These are phyloP conservation scores for Monosporozyma yasuniensis DNA, from an alignment of 805 yeast species.

Conservation along the genomic window DNA sequence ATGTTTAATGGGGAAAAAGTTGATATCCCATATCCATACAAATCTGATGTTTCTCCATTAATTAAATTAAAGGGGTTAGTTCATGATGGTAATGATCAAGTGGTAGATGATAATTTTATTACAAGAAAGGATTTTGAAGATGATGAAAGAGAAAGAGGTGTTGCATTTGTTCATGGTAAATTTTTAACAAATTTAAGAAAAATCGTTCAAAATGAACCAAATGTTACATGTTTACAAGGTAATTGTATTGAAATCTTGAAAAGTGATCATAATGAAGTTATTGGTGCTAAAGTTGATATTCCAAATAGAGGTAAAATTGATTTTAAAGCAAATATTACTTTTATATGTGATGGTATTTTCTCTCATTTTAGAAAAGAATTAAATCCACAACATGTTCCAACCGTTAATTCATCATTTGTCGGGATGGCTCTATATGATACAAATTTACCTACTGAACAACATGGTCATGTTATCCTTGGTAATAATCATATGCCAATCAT, in stretches of 20 bases:
- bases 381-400: slow-evolving; percentile 51
- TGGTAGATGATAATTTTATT: slow-evolving; percentile 43
- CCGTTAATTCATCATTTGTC: slow-evolving; percentile 73
- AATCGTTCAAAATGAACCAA: slow-evolving; percentile 59
- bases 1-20: slow-evolving; percentile 52
- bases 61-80: slow-evolving; percentile 50
- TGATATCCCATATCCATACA: slow-evolving; percentile 62
- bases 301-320: slow-evolving; percentile 35
- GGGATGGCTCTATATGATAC: slow-evolving; percentile 74
- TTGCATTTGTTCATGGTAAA: slow-evolving; percentile 88
- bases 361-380: slow-evolving; percentile 81
- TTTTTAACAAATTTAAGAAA: slow-evolving; percentile 69
- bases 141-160: slow-evolving; percentile 54
- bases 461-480: slow-evolving; percentile 88
- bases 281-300: slow-evolving; percentile 62
- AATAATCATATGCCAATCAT: slow-evolving; percentile 73
- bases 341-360: slow-evolving; percentile 88
- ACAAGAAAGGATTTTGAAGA: slow-evolving; percentile 46
- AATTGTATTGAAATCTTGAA: slow-evolving; percentile 62
- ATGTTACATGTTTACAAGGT: slow-evolving; percentile 74
- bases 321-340: slow-evolving; percentile 54
- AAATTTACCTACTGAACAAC: slow-evolving; percentile 58
- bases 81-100: slow-evolving; percentile 48
- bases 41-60: slow-evolving; percentile 38
- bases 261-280: slow-evolving; percentile 46